Conservation (phyloP, 352 stramenopile genomes). For the Pythium grandisporangium region DNA sequence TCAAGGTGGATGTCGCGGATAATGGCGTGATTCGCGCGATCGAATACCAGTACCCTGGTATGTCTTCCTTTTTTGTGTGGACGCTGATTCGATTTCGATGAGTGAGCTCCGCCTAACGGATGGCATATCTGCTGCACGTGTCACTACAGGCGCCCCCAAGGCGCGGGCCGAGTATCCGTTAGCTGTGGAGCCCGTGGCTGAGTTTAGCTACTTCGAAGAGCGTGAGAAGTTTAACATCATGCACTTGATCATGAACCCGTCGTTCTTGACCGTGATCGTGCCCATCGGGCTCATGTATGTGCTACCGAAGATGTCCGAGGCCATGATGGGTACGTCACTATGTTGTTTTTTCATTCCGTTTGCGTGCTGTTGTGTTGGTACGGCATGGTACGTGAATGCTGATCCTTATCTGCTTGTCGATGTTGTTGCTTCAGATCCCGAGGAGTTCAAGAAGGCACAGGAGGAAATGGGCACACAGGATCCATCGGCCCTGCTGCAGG, state of each 20-base stretch:
- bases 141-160: conserved; percentile 32
- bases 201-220: conserved; percentile 78
- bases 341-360: neutral
- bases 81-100: neutral
- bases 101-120: no score
- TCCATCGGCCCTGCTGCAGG: conserved; percentile 50
- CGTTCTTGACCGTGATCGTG: conserved; percentile 71
- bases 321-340: conserved; percentile 51
- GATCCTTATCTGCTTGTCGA: no score
- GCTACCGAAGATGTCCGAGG: conserved; percentile 69
- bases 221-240: conserved; percentile 79
- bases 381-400: no score
- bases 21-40: conserved; percentile 50
- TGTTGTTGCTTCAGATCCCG: no score
- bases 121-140: neutral
- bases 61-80: neutral
- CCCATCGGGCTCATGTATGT: conserved; percentile 73
- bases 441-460: conserved; percentile 83
- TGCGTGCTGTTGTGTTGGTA: neutral
- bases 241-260: conserved; percentile 68
- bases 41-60: conserved; percentile 75
- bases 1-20: conserved; percentile 44
- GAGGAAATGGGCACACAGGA: conserved; percentile 74
- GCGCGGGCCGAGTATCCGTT: conserved; percentile 51
- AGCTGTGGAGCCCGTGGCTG: conserved; percentile 43